These are phyloP conservation scores for sorghum (Sorghum bicolor) DNA, from an alignment of 176 grass and related monocot genomes.

Conservation along the genomic window Sorghum_bicolor_NCBIv3 NC_012873.2:6630501-6631000, in stretches of 20 bases:
- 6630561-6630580: constrained; percentile 14
- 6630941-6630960: background rate
- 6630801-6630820: constrained; percentile 20
- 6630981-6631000: constrained; percentile 8
- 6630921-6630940: background rate
- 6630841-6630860: constrained; percentile 1
- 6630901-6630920: constrained; percentile 40
- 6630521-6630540: background rate
- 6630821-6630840: background rate
- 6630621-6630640: constrained; percentile 42
- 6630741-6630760: constrained; percentile 66
- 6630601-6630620: constrained; percentile 67
- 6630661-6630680: constrained; percentile 56
- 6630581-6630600: constrained; percentile 64
- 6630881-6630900: constrained; percentile 18
- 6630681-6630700: constrained; percentile 55
- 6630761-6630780: constrained; percentile 44
- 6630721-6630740: constrained; percentile 55
- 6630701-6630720: constrained; percentile 41
- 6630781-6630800: constrained; percentile 40
- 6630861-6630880: background rate
- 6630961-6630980: constrained; percentile 20
- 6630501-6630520: background rate
- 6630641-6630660: constrained; percentile 47
- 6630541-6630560: background rate